Base-by-base conservation (phyloP, 768 basidiomycete genomes). In the Piloderma croceum region DNA sequence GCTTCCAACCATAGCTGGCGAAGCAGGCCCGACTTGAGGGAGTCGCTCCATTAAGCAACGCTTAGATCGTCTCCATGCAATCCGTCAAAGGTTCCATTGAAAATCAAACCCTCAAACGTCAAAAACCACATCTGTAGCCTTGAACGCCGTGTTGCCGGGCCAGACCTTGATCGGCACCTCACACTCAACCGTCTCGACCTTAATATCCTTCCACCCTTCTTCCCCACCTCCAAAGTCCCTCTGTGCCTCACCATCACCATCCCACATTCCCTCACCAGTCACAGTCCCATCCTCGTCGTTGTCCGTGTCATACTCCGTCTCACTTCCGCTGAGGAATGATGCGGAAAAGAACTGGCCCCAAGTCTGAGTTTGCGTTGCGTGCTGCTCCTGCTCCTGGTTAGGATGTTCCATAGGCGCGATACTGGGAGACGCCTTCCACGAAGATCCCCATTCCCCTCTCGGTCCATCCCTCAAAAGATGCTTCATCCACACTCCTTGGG, bases 111-210 rank as follows among this genome's bases (percentile, higher is more conserved):
- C 34, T 59, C 55, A 85, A 3, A 88, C 79, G 55, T 83, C 81
- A 57, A 89, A 88, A 21, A 85, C 78, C 6, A 89, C 81, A 46
- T 87, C 81, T 54, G 75, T 68, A 3, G 88, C 77, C 60, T 77
- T 82, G 63, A 88, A 91, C 32, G 81, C 84, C 4, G 89, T 93
- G 62, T 90, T 91, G 32, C 89, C 89, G 9, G 91, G 82, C 75
- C 84, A 92, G 2, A 96, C 84, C 49, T 62, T 77, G 42, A 98
- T 77, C 15, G 90, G 89, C 31, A 98, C 86, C 59, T 92, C 88
- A 53, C 92, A 96, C 60, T 96, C 94, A 13, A 98, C 90, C 44
- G 82, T 87, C 72, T 97, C 92, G 19, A 83, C 71, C 53, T 60
- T 68, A 9, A 86, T 73, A 43, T 81, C 79, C 39, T 53, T 53